A percentile compares a stretch with the other conserved stretches of the same genome.
Evolutionary conservation across 176 grass and related monocot genomes (phyloP).

Genomic region (Miscanthus lutarioriparius): DNA sequence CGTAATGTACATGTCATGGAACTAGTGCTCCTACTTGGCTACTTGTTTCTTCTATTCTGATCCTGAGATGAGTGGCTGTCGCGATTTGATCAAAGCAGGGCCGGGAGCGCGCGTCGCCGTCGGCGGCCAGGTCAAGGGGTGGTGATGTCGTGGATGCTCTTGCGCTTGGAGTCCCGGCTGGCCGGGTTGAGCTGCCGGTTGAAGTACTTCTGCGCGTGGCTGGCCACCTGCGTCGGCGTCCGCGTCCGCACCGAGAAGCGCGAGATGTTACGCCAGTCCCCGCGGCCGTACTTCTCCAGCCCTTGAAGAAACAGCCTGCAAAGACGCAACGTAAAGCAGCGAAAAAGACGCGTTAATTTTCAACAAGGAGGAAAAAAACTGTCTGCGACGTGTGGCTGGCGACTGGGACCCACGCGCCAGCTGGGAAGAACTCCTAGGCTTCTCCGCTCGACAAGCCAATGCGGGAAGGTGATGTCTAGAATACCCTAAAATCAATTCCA

Average conservation of each 20-base stretch:
- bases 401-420: not conserved
- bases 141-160: conserved; percentile 98
- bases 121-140: conserved; percentile 33
- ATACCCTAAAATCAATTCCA: not conserved
- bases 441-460: conserved; percentile 13
- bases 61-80: not conserved
- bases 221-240: conserved; percentile 93
- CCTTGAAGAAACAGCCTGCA: conserved; percentile 81
- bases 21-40: not conserved
- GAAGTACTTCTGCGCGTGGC: conserved; percentile 98
- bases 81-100: not conserved
- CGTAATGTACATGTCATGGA: conserved; percentile 36
- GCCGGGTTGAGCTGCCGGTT: conserved; percentile 58
- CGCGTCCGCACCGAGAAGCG: conserved; percentile 74
- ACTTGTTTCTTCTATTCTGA: not conserved
- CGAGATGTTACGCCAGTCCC: conserved; percentile 97
- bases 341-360: conserved; percentile 1
- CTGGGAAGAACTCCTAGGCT: conserved; percentile 20
- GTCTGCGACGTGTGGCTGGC: not conserved
- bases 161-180: conserved; percentile 71
- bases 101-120: not conserved
- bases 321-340: not conserved
- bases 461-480: conserved; percentile 24
- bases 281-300: conserved; percentile 76
- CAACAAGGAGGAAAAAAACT: too few relatives aligned